Conservation (phyloP, 352 stramenopile species). For the Phytophthora multivora region DNA sequence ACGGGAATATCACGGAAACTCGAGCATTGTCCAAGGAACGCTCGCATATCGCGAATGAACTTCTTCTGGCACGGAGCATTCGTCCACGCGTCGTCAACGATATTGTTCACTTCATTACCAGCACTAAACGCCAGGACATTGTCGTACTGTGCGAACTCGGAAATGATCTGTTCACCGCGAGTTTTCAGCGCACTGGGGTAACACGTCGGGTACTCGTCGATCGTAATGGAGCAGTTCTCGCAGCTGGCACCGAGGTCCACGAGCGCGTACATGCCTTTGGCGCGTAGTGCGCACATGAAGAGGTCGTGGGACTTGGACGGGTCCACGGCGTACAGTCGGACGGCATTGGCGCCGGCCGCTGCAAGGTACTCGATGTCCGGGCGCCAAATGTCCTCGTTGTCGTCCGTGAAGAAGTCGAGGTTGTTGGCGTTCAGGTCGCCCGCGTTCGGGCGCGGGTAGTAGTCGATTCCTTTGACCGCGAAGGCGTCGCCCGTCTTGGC, state of each 20-base stretch:
- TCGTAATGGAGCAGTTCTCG: slow-evolving; percentile 61
- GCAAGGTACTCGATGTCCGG: slow-evolving; percentile 69
- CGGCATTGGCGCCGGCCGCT: slow-evolving; percentile 68
- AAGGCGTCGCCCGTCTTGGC: slow-evolving; percentile 72
- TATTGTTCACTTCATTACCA: slow-evolving; percentile 87
- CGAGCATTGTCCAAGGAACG: slow-evolving; percentile 60
- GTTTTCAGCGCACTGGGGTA: slow-evolving; percentile 68
- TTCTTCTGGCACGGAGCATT: slow-evolving; percentile 91
- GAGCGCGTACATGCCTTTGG: slow-evolving; percentile 80
- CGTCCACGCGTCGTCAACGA: slow-evolving; percentile 36
- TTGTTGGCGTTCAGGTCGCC: slow-evolving; percentile 75
- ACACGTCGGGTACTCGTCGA: slow-evolving; percentile 54
- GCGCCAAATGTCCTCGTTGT: slow-evolving; percentile 68
- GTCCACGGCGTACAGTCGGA: slow-evolving; percentile 87
- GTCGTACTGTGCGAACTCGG: slow-evolving; percentile 83
- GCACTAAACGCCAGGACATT: slow-evolving; percentile 83
- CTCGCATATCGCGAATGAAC: slow-evolving; percentile 85
- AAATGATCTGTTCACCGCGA: slow-evolving; percentile 78
- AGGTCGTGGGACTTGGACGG: slow-evolving; percentile 81
- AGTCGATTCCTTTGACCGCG: slow-evolving; percentile 79
- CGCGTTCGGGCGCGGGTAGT: slow-evolving; percentile 86
- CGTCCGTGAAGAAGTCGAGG: slow-evolving; percentile 86
- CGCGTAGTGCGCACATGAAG: slow-evolving; percentile 86
- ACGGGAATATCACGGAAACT: slow-evolving; percentile 74
- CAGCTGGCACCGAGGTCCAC: slow-evolving; percentile 69